Evolutionary conservation across 139 green algal genomes (phyloP).

Genomic region (Chlamydomonas eustigma): DNA sequence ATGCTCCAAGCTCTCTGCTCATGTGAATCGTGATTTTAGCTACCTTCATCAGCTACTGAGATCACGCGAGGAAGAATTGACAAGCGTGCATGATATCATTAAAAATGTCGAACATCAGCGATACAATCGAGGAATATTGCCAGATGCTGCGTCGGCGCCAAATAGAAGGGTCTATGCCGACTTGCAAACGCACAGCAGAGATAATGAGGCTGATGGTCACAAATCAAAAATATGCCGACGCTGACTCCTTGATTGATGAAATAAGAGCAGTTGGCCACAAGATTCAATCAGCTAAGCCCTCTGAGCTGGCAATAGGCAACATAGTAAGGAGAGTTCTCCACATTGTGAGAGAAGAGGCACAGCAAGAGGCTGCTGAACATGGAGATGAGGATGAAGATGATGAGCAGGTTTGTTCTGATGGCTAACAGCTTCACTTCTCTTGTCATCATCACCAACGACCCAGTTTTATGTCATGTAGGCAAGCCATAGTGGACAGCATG

Average conservation of each 20-base stretch:
- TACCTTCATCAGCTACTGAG: no score
- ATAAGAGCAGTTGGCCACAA: slow-evolving; percentile 58
- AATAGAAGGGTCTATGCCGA: slow-evolving; percentile 58
- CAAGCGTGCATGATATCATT: no score
- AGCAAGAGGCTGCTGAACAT: slow-evolving; percentile 53
- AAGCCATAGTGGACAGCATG: neutral
- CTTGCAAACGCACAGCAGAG: slow-evolving; percentile 71
- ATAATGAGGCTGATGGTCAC: slow-evolving; percentile 73
- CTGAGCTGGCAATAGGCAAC: slow-evolving; percentile 93
- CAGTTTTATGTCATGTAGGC: no score
- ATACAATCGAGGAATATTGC: slow-evolving; percentile 64
- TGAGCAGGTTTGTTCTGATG: no score
- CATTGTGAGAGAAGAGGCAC: slow-evolving; percentile 87
- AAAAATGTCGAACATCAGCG: neutral
- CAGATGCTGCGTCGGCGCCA: slow-evolving; percentile 52
- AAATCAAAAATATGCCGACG: slow-evolving; percentile 47
- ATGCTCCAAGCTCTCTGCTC: no score
- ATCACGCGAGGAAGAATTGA: no score
- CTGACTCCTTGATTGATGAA: slow-evolving; percentile 63
- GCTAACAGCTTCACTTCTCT: no score
- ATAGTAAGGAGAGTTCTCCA: slow-evolving; percentile 87
- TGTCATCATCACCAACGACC: no score
- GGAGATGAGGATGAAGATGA: no score
- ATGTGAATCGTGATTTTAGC: no score
- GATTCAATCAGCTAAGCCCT: slow-evolving; percentile 69